Percentiles rank a stretch among this genome's conserved stretches.
phyloP scores from a whole-genome alignment of 2,329 filamentous ascomycete species.

The Alternaria panax region DNA sequence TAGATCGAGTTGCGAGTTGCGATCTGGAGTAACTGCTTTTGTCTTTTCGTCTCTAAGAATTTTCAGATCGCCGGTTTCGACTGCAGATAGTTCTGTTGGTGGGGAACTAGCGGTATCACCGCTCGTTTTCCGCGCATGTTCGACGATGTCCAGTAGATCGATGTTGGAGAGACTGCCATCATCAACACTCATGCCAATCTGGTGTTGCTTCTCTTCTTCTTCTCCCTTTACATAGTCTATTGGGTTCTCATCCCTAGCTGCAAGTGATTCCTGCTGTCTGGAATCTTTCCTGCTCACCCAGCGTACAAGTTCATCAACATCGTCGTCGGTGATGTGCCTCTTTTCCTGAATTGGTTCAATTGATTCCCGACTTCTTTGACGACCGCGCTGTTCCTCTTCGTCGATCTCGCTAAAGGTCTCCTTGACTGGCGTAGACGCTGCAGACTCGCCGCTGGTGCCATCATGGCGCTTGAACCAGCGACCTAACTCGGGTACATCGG shows the following conservation, averaged over 20 bases:
- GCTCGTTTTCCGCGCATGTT: constrained; percentile 10
- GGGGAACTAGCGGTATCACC: neutral
- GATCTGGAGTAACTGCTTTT: neutral
- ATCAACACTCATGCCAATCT: constrained; percentile 29
- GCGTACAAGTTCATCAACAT: constrained; percentile 37
- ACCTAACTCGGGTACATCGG: constrained; percentile 33
- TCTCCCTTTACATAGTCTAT: constrained; percentile 1
- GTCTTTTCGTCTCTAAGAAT: neutral
- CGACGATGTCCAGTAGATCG: constrained; percentile 17
- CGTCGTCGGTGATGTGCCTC: constrained; percentile 25
- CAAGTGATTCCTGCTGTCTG: constrained; percentile 10
- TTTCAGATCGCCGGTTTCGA: constrained; percentile 6
- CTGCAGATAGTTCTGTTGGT: neutral
- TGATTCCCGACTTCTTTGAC: constrained; percentile 18
- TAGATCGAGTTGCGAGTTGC: neutral
- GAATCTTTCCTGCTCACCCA: constrained; percentile 33
- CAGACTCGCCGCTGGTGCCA: constrained; percentile 35
- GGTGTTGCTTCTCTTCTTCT: constrained; percentile 23
- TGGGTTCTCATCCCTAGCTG: constrained; percentile 1
- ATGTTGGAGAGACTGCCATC: constrained; percentile 25
- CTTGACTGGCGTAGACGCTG: constrained; percentile 6
- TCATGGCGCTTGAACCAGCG: constrained; percentile 32
- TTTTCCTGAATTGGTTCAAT: constrained; percentile 11
- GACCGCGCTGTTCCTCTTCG: constrained; percentile 15
- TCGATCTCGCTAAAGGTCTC: constrained; percentile 2